These are phyloP conservation scores for Colletotrichum viniferum DNA, from an alignment of 2,329 filamentous ascomycete species.

Conservation along the genomic window DNA sequence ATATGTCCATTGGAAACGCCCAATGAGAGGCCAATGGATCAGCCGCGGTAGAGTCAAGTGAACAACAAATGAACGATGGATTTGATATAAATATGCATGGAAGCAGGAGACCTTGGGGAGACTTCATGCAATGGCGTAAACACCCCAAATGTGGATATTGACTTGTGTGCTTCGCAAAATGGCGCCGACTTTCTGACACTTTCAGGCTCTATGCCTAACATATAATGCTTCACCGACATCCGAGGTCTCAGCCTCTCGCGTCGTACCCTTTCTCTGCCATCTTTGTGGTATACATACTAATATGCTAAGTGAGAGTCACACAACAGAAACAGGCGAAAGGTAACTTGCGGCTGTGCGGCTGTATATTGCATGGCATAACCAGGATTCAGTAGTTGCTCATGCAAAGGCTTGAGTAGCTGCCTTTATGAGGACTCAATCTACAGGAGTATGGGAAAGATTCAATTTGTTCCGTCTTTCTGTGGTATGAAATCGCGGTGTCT, in stretches of 20 bases:
- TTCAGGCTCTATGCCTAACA: accelerated
- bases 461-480: no score
- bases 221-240: accelerated
- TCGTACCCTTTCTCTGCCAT: accelerated
- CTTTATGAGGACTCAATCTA: no score
- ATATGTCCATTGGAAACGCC: accelerated
- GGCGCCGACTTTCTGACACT: not conserved
- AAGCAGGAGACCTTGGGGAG: accelerated
- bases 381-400: no score
- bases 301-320: no score
- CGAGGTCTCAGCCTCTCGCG: not conserved
- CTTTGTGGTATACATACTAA: no score
- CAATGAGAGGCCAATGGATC: not conserved
- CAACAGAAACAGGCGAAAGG: no score
- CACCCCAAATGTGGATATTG: accelerated
- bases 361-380: no score
- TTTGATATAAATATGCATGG: not conserved
- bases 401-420: accelerated
- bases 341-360: no score
- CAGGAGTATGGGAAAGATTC: no score
- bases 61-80: not conserved
- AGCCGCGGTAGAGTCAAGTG: not conserved
- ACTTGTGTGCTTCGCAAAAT: not conserved
- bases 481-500: no score
- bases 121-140: not conserved